Base-by-base conservation (phyloP, 192 early-diverging fungal species). In the Entomortierella parvispora region DNA sequence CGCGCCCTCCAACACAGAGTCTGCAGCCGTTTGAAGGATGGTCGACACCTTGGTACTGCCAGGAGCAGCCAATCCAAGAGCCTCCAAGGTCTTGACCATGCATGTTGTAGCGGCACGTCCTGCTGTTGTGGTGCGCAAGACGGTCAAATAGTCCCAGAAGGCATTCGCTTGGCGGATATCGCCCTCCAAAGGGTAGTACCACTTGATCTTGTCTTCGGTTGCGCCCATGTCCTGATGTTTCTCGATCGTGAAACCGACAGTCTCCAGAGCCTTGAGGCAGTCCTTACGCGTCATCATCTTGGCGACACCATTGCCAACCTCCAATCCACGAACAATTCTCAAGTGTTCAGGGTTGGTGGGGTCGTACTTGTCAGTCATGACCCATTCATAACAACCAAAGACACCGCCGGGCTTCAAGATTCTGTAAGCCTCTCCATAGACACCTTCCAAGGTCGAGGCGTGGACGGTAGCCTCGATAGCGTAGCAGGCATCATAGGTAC, bases 391-490 rank as follows among this genome's bases (percentile, higher is more conserved):
- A 77, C 90, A 90, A 25, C 94, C 93, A 90, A 96, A 96, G 56
- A 84, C 80, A 53, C 92, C 93, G 26, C 97, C 97, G 46, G 97
- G 95, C 85, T 98, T 98, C 53, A 98, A 74, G 17, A 95, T 93
- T 51, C 95, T 88, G 89, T 92, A 97, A 69, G 93, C 92, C 71
- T 98, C 92, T 33, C 86, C 82, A 72, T 97, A 98, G 49, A 93
- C 93, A 65, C 89, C 90, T 70, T 94, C 91, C 26, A 98, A 87
- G 2, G 83, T 80, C 7, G 94, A 93, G 0, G 96, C 91, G 79
- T 98, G 97, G 83, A 92, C 93, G n/a, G 93, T 95, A 31, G 97
- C 97, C 85, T 98, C 97, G 65, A 98, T 95, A 18, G 95, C 94
- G 79, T 97, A 98, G 2, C 91, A 93, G 53, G 94, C 94, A 76